These are phyloP conservation scores for Fusarium tuaranense DNA, from an alignment of 2,329 filamentous ascomycete species.

Conservation along the genomic window DNA sequence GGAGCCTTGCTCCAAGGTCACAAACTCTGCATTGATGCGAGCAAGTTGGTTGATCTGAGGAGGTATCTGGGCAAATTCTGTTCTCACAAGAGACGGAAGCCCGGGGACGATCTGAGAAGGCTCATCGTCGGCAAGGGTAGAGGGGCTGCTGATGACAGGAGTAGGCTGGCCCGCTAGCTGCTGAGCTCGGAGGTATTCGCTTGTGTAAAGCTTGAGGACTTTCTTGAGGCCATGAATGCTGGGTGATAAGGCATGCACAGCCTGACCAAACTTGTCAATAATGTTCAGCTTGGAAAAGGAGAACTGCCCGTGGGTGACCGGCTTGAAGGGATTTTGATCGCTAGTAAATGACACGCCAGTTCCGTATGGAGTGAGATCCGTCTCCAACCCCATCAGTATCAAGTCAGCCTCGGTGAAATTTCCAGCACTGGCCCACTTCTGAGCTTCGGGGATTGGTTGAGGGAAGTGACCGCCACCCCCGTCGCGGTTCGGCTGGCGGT, in stretches of 20 bases:
- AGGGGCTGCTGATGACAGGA: no score
- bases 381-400: background rate
- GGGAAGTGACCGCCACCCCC: background rate
- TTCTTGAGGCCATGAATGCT: slow-evolving; percentile 19
- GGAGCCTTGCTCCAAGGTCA: slow-evolving; percentile 15
- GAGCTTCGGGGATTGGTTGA: background rate
- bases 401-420: background rate
- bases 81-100: no score
- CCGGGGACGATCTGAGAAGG: no score
- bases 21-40: slow-evolving; percentile 52
- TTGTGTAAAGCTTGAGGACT: background rate
- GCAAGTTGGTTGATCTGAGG: slow-evolving; percentile 55
- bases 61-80: slow-evolving; percentile 52
- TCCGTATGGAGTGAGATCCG: slow-evolving; percentile 53
- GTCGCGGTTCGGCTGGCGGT: slow-evolving; percentile 35
- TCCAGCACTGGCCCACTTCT: background rate
- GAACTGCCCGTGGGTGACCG: slow-evolving; percentile 61
- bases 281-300: slow-evolving; percentile 59
- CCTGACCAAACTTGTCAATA: slow-evolving; percentile 63
- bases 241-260: background rate
- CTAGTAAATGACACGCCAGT: slow-evolving; percentile 39
- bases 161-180: slow-evolving; percentile 12
- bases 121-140: no score
- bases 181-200: background rate
- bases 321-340: slow-evolving; percentile 54